These are phyloP conservation scores for Sugiyamaella grinbergsii DNA, from an alignment of 1,139 yeast genomes.

Conservation along the genomic window DNA sequence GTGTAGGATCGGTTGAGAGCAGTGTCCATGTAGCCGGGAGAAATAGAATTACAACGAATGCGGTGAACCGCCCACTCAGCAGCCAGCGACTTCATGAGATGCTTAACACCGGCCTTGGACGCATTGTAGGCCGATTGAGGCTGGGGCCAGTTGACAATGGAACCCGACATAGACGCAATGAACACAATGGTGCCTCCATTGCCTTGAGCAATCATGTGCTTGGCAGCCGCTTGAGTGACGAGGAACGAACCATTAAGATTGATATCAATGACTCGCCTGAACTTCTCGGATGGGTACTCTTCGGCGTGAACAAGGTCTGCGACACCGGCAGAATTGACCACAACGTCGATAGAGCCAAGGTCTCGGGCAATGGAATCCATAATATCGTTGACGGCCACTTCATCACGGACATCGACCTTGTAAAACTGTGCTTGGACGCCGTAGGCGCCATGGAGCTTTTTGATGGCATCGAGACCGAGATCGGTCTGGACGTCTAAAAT, in stretches of 20 bases:
- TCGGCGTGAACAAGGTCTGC: conserved; percentile 82
- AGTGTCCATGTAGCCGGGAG: conserved; percentile 62
- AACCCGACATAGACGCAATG: conserved; percentile 86
- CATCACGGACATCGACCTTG: conserved; percentile 63
- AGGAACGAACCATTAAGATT: conserved; percentile 78
- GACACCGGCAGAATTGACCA: conserved; percentile 77
- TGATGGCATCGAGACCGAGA: conserved; percentile 54
- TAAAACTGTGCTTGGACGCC: conserved; percentile 65
- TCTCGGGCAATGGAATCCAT: conserved; percentile 58
- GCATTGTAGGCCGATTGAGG: conserved; percentile 70
- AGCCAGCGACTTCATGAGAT: conserved; percentile 55
- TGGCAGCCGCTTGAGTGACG: conserved; percentile 68
- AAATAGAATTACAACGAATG: conserved; percentile 56
- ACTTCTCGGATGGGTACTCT: conserved; percentile 74
- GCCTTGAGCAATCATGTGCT: conserved; percentile 63
- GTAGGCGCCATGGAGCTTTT: conserved; percentile 54
- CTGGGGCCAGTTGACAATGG: conserved; percentile 81
- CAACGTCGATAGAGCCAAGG: conserved; percentile 61
- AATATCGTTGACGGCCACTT: conserved; percentile 54
- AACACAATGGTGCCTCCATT: conserved; percentile 55
- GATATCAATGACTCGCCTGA: conserved; percentile 72
- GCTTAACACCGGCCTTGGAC: conserved; percentile 63
- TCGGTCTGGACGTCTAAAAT: conserved; percentile 49
- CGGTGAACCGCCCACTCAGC: conserved; percentile 61
- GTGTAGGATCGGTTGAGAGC: conserved; percentile 57